Conservation (phyloP, 1,284 basidiomycete genomes). For the Paramarasmius palmivorus region DNA sequence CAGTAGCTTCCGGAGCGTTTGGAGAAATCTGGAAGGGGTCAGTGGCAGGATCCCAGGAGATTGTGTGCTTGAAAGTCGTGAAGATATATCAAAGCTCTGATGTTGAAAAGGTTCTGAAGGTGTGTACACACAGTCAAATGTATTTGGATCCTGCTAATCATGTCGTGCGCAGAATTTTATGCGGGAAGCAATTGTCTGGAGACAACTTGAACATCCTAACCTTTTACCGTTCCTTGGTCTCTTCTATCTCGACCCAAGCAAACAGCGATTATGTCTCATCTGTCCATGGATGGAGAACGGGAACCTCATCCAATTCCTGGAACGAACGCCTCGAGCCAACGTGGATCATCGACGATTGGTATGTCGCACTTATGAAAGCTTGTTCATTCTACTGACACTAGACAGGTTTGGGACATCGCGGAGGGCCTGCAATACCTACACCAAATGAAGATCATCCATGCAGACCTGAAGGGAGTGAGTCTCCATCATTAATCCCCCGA, state of each 20-base stretch:
- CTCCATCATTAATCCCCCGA: too few relatives aligned
- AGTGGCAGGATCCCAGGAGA: not conserved
- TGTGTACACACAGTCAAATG: not conserved
- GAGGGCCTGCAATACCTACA: not conserved
- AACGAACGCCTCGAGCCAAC: not conserved
- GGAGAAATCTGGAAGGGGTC: not conserved
- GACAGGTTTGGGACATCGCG: not conserved
- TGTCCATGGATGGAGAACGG: conserved; percentile 7
- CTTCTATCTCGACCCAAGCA: conserved; percentile 3
- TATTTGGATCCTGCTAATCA: not conserved
- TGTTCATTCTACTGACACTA: not conserved
- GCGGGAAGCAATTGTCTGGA: conserved; percentile 1
- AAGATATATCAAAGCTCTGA: not conserved
- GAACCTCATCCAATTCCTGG: not conserved
- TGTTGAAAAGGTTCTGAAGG: not conserved
- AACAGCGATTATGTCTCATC: conserved; percentile 9
- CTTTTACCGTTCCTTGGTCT: conserved; percentile 4
- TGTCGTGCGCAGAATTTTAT: not conserved
- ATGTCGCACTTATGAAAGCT: not conserved
- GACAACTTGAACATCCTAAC: conserved; percentile 1
- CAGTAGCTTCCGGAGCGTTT: not conserved
- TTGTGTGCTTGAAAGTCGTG: not conserved
- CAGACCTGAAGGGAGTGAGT: not conserved
- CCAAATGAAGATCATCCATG: not conserved
- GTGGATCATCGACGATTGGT: not conserved